Percentiles rank a stretch among this genome's conserved stretches.
phyloP scores from a whole-genome alignment of 2,329 filamentous ascomycete species.

The Fonsecaea multimorphosa region DNA sequence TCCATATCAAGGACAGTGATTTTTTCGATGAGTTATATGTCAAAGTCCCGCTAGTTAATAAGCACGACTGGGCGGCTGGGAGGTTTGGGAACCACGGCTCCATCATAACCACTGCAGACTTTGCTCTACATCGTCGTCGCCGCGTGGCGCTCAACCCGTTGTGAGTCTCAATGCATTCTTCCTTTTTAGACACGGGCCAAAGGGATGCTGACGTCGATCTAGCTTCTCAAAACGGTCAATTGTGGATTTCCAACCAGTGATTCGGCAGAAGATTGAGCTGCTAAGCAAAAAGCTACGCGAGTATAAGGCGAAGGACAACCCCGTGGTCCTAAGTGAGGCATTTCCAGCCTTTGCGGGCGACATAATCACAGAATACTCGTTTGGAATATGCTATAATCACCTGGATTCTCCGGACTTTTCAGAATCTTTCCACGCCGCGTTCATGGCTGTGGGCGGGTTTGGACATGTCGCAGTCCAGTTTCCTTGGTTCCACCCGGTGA shows the following conservation, averaged over 20 bases:
- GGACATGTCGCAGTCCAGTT: slow-evolving; percentile 26
- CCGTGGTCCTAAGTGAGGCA: slow-evolving; percentile 27
- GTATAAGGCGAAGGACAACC: slow-evolving; percentile 2
- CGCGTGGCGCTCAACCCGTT: slow-evolving; percentile 48
- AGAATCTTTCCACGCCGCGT: slow-evolving; percentile 36
- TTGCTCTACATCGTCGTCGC: slow-evolving; percentile 45
- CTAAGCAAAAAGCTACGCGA: slow-evolving; percentile 10
- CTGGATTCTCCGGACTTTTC: slow-evolving; percentile 21
- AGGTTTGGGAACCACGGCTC: slow-evolving; percentile 18
- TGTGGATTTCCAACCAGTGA: slow-evolving; percentile 45
- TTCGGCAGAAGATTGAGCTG: slow-evolving; percentile 38
- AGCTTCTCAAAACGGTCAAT: slow-evolving; percentile 51
- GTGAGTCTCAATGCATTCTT: neutral
- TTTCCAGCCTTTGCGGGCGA: slow-evolving; percentile 53
- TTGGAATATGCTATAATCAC: slow-evolving; percentile 22
- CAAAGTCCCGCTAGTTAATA: slow-evolving; percentile 35
- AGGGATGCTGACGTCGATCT: neutral
- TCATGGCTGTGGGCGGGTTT: slow-evolving; percentile 17
- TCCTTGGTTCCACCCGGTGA: slow-evolving; percentile 28
- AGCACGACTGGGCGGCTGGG: slow-evolving; percentile 17
- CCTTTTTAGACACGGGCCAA: neutral
- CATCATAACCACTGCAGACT: slow-evolving; percentile 45
- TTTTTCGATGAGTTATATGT: slow-evolving; percentile 33
- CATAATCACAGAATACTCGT: slow-evolving; percentile 52
- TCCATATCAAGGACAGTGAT: slow-evolving; percentile 31